Base-by-base conservation (phyloP, 208 protist genomes). In the Leishmania mexicana region DNA sequence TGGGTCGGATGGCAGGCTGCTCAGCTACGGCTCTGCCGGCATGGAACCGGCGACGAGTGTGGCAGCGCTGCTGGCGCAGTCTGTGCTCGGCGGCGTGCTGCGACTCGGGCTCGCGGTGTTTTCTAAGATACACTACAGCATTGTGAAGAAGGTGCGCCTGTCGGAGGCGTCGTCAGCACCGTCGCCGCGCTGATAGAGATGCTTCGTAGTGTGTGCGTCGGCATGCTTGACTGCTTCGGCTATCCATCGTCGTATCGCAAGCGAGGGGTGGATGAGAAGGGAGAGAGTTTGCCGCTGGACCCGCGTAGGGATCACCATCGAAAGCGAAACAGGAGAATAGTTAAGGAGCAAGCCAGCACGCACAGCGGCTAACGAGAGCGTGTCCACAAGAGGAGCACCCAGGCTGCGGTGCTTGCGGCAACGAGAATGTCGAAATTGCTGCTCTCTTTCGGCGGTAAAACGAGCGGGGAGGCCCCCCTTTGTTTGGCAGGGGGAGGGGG, bases 41-140 rank as follows among this genome's bases (percentile, higher is more conserved):
- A 91, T 95, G 49, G 91, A 97, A 81, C 94, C 94, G 6, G 78
- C 89, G 17, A 94, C 93, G 53, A 90, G 86, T 73, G 74, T 90
- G 28, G 19, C 35, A 11, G 86, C 89, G 71, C 85, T 97, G 21
- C 62, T 96, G 10, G 47, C 78, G 24, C 88, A 96, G 89, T 79
- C 81, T 2, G 0, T 88, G 3, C 31, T 85, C 7, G 79, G 83
- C 21, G 94, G 94, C 4, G 67, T 83, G 76, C 70, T 97, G 71
- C 88, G 94, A 19, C 84, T 97, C 2, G 87, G 78, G 7, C 83
- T 94, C 38, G 92, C 90, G 6, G 85, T 93, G 13, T 89, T 89
- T 24, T 89, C 92, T 51, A 90, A 88, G 78, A 40, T 96, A 19
- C 94, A 97, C 77, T 97, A 97, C 83, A 76, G 78, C 62, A 97